Conservation (phyloP, 345 rosid species). For the Pugionium cornutum region DNA sequence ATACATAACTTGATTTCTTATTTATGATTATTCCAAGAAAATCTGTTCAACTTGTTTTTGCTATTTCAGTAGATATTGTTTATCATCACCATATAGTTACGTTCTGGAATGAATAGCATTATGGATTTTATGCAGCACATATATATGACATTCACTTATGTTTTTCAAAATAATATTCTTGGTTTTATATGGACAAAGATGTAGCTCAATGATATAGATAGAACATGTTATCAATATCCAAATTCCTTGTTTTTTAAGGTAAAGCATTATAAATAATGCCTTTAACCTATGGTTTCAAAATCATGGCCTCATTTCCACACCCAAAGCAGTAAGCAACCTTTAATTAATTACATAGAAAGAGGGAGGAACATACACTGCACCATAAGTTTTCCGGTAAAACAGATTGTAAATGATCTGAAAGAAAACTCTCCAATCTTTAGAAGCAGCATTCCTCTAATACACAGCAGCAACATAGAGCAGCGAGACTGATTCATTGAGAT, state of each 20-base stretch:
- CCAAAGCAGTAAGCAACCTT: background rate
- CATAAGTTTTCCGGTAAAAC: background rate
- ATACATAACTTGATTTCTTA: too few species aligned
- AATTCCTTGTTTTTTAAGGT: background rate
- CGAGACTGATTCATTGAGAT: conserved; percentile 33
- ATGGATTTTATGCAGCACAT: too few species aligned
- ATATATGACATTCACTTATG: background rate
- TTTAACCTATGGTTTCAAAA: background rate
- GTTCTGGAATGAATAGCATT: too few species aligned
- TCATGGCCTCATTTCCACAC: conserved; percentile 5
- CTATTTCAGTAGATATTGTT: too few species aligned
- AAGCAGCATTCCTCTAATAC: conserved; percentile 46
- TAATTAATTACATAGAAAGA: background rate
- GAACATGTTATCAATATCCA: background rate
- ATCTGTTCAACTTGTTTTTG: too few species aligned
- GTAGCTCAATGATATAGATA: background rate
- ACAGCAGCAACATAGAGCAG: conserved; percentile 49
- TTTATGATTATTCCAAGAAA: too few species aligned
- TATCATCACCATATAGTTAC: too few species aligned
- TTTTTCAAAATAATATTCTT: background rate
- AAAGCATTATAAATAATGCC: background rate
- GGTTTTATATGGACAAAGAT: background rate
- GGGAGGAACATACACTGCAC: background rate
- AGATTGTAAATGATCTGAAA: background rate
- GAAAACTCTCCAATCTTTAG: background rate